These are phyloP conservation scores for Mycena sp. DNA, from an alignment of 1,284 basidiomycete species.

Conservation along the genomic window DNA sequence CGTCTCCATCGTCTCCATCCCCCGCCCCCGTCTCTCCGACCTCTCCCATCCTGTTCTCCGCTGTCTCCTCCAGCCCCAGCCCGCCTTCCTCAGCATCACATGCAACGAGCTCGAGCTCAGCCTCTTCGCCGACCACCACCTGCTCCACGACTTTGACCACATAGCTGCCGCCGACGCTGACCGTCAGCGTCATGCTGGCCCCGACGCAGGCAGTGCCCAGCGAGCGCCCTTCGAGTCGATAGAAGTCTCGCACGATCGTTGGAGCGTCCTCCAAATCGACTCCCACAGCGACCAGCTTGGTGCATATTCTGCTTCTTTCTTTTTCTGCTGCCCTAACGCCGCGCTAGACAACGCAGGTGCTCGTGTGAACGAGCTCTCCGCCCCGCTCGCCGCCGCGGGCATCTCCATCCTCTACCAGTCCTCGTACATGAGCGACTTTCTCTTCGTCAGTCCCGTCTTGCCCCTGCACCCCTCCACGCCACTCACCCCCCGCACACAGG, in stretches of 20 bases:
- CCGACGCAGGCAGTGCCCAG: slow-evolving; percentile 41
- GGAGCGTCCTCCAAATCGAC: slow-evolving; percentile 82
- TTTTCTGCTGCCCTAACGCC: slow-evolving; percentile 18
- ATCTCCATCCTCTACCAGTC: slow-evolving; percentile 89
- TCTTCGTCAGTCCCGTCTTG: slow-evolving; percentile 65
- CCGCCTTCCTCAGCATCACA: slow-evolving; percentile 77
- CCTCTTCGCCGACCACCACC: slow-evolving; percentile 71
- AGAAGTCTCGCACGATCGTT: slow-evolving; percentile 74
- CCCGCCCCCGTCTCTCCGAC: slow-evolving; percentile 66
- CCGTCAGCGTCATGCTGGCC: slow-evolving; percentile 41
- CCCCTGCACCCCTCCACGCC: slow-evolving; percentile 36
- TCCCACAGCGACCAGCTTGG: slow-evolving; percentile 74
- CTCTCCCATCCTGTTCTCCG: slow-evolving; percentile 71
- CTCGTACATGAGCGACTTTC: slow-evolving; percentile 86
- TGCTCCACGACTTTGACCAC: slow-evolving; percentile 66
- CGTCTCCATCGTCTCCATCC: slow-evolving; percentile 76
- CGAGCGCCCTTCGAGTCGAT: slow-evolving; percentile 54
- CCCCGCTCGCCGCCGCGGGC: slow-evolving; percentile 79
- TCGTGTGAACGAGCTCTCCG: slow-evolving; percentile 82
- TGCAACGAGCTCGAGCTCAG: slow-evolving; percentile 80
- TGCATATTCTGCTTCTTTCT: slow-evolving; percentile 41
- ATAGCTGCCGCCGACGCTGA: slow-evolving; percentile 67
- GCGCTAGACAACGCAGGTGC: slow-evolving; percentile 71
- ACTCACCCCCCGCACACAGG: slow-evolving; percentile 54
- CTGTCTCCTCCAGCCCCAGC: slow-evolving; percentile 72